A percentile compares a stretch with the other conserved stretches of the same genome.
Evolutionary conservation across 2,329 filamentous ascomycete genomes (phyloP).

Genomic region (Penicillium griseofulvum): DNA sequence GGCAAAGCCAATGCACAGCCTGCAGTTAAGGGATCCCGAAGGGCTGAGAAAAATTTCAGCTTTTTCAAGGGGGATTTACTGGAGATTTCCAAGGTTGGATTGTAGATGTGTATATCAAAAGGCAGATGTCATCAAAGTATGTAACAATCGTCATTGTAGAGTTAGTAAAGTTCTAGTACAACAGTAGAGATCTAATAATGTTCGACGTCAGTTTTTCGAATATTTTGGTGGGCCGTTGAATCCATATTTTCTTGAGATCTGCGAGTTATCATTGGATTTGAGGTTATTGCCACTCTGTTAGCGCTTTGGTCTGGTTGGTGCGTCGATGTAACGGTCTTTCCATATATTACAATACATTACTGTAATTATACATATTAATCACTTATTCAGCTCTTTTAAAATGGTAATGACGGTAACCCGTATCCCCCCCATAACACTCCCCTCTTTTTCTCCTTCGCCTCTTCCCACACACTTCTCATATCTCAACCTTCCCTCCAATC

Average conservation of each 20-base stretch:
- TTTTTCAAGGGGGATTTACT: not conserved
- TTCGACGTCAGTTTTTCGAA: conserved; percentile 20
- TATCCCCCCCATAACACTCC: conserved; percentile 30
- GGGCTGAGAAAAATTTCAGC: conserved; percentile 1
- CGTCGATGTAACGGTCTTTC: conserved; percentile 7
- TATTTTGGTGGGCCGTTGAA: conserved; percentile 8
- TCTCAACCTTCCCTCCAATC: conserved; percentile 13
- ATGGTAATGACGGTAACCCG: not conserved
- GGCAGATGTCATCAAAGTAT: not conserved
- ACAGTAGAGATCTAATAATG: conserved; percentile 1
- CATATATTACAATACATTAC: not conserved
- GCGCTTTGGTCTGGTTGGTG: conserved; percentile 13
- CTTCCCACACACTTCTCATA: conserved; percentile 19
- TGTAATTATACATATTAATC: not conserved
- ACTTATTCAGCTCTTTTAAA: not conserved
- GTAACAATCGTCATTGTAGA: conserved; percentile 7
- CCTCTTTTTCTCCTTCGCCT: conserved; percentile 26
- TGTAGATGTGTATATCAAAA: too few species aligned
- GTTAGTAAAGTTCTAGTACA: not conserved
- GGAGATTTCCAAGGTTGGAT: too few species aligned
- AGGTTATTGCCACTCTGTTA: conserved; percentile 12
- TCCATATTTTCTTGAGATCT: not conserved
- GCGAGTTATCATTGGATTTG: not conserved
- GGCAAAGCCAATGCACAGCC: conserved; percentile 12
- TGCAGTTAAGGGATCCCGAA: conserved; percentile 7